These are phyloP conservation scores for Fulvia fulva DNA, from an alignment of 2,329 filamentous ascomycete genomes.

Conservation along the genomic window DNA sequence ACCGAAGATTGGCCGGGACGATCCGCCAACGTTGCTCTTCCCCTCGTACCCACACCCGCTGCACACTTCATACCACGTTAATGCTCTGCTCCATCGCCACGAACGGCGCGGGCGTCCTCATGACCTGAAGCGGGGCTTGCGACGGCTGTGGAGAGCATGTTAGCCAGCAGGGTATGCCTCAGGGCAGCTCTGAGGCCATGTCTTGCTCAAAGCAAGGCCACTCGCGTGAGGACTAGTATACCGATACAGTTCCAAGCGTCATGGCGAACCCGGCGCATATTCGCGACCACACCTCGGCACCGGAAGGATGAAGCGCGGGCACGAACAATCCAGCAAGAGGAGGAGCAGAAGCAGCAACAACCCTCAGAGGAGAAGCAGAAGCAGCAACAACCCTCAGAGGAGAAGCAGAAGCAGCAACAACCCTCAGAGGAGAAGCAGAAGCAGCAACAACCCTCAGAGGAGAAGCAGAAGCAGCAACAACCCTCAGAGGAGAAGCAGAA, in stretches of 20 bases:
- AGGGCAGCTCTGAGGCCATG: constrained; percentile 20
- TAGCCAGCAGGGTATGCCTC: constrained; percentile 27
- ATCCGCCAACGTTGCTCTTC: too few relatives aligned
- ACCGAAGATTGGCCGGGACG: too few relatives aligned
- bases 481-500: constrained; percentile 23
- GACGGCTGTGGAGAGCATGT: constrained; percentile 17
- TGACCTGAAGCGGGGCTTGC: neutral
- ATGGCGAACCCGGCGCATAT: constrained; percentile 37
- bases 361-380: constrained; percentile 27
- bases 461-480: constrained; percentile 29
- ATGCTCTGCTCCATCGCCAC: too few relatives aligned
- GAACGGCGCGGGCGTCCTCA: too few relatives aligned
- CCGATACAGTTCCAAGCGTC: constrained; percentile 15
- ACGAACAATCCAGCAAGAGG: constrained; percentile 23
- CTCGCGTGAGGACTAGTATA: neutral
- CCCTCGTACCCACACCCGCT: too few relatives aligned
- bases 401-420: constrained; percentile 29
- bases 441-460: constrained; percentile 24
- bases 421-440: constrained; percentile 23
- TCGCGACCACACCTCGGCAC: constrained; percentile 42
- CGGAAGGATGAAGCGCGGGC: constrained; percentile 39
- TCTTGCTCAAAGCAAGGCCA: constrained; percentile 3
- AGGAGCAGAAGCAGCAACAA: constrained; percentile 24
- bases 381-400: constrained; percentile 24
- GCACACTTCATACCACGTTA: too few relatives aligned